phyloP scores from a whole-genome alignment of 1,284 basidiomycete species.

The Exobasidium rhododendri region DNA sequence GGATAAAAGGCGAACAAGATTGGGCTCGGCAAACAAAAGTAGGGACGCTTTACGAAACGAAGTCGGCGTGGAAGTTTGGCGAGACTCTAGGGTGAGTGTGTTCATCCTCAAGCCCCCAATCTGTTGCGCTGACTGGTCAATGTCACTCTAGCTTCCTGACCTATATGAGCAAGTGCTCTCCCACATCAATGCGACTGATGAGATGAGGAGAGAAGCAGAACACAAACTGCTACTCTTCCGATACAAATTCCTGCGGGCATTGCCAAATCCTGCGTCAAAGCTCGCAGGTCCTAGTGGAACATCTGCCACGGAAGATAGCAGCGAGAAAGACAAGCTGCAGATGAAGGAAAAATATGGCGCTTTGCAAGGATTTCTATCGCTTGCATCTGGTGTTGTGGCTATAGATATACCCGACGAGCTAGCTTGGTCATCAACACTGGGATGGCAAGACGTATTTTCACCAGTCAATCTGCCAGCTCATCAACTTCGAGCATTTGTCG shows the following conservation, averaged over 20 bases:
- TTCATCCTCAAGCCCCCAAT: conserved; percentile 4
- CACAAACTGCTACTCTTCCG: conserved; percentile 38
- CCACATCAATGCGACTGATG: conserved; percentile 40
- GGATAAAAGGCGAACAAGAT: conserved; percentile 37
- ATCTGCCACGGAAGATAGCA: conserved; percentile 20
- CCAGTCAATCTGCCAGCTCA: conserved; percentile 69
- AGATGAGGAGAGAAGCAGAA: conserved; percentile 38
- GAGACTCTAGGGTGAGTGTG: conserved; percentile 6
- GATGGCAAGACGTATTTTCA: conserved; percentile 69
- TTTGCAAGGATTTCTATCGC: conserved; percentile 65
- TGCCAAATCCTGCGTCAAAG: conserved; percentile 21
- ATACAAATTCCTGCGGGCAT: conserved; percentile 28
- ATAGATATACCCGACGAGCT: conserved; percentile 71
- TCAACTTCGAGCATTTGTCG: conserved; percentile 66
- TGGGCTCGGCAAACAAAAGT: conserved; percentile 43
- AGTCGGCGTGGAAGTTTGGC: conserved; percentile 32
- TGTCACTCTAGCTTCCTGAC: conserved; percentile 23
- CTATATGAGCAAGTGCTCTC: conserved; percentile 44
- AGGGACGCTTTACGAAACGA: conserved; percentile 31
- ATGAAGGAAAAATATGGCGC: conserved; percentile 59
- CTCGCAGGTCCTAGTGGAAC: conserved; percentile 24
- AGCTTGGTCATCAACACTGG: conserved; percentile 75
- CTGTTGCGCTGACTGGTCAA: no score
- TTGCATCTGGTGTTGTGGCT: conserved; percentile 70
- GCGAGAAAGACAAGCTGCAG: conserved; percentile 23